A percentile compares a stretch with the other conserved stretches of the same genome.
These are phyloP conservation scores for Colletotrichum sp. DNA, from an alignment of 2,329 filamentous ascomycete genomes.

Conservation along the genomic window DNA sequence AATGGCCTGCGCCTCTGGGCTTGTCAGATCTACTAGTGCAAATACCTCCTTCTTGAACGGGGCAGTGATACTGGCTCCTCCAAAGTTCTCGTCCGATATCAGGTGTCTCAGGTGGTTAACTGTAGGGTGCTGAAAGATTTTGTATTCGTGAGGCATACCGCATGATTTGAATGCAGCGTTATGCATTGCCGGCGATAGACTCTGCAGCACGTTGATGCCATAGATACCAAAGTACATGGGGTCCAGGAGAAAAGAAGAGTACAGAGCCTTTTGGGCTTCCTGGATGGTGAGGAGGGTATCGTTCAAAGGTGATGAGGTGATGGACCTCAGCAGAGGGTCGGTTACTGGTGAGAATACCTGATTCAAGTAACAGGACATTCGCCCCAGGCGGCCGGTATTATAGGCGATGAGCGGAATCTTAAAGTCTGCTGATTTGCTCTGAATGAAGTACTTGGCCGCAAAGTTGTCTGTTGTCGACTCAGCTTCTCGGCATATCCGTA, in stretches of 20 bases:
- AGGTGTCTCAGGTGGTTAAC: slow-evolving; percentile 68
- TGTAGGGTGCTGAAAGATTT: slow-evolving; percentile 63
- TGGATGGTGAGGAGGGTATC: slow-evolving; percentile 55
- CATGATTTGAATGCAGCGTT: slow-evolving; percentile 70
- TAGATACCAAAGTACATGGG: slow-evolving; percentile 76
- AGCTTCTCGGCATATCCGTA: slow-evolving; percentile 64
- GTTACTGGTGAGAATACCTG: slow-evolving; percentile 66
- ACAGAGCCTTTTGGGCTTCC: slow-evolving; percentile 69
- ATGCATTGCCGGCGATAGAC: slow-evolving; percentile 79
- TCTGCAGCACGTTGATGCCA: slow-evolving; percentile 73
- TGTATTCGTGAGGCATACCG: slow-evolving; percentile 72
- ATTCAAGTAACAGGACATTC: slow-evolving; percentile 71
- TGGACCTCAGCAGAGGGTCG: slow-evolving; percentile 32
- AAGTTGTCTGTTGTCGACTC: slow-evolving; percentile 64
- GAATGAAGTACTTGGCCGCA: slow-evolving; percentile 59
- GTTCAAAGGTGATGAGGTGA: slow-evolving; percentile 19
- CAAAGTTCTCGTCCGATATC: slow-evolving; percentile 70
- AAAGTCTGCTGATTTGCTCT: slow-evolving; percentile 44
- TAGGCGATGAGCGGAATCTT: slow-evolving; percentile 64
- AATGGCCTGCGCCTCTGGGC: slow-evolving; percentile 74
- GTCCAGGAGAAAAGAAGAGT: slow-evolving; percentile 69
- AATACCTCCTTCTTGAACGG: slow-evolving; percentile 80
- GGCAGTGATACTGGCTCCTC: slow-evolving; percentile 72
- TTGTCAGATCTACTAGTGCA: slow-evolving; percentile 69
- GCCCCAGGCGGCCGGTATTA: slow-evolving; percentile 67